Evolutionary conservation across 2,329 filamentous ascomycete species (phyloP).

Genomic region (Verticillium nonalfalfae): DNA sequence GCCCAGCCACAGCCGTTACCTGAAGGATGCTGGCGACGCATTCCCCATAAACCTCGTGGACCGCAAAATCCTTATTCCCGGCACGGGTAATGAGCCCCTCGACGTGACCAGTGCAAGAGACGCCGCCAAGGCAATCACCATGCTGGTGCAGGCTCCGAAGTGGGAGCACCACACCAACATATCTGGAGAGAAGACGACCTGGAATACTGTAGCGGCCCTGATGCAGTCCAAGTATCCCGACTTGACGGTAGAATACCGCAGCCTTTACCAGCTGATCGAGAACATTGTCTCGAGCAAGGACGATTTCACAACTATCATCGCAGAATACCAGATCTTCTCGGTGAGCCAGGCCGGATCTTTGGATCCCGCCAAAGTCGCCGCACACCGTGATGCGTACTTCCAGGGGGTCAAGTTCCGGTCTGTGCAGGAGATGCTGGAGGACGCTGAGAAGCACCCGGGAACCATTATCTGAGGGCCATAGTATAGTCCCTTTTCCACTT

Average conservation of each 20-base stretch:
- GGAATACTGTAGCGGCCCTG: neutral
- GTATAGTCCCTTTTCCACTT: too few relatives aligned
- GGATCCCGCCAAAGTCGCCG: conserved; percentile 5
- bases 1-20: conserved; percentile 4
- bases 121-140: conserved; percentile 4
- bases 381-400: conserved; percentile 7
- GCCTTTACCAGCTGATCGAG: conserved; percentile 3
- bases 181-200: conserved; percentile 7
- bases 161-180: conserved; percentile 8
- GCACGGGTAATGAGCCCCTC: conserved; percentile 3
- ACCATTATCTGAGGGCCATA: neutral
- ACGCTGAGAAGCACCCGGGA: conserved; percentile 1
- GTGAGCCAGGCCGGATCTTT: conserved; percentile 5
- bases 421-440: neutral
- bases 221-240: neutral
- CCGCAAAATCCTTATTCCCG: conserved; percentile 2
- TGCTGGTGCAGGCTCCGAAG: conserved; percentile 2
- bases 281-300: neutral
- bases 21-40: conserved; percentile 5
- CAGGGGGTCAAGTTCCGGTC: conserved; percentile 2
- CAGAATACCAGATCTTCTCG: conserved; percentile 6
- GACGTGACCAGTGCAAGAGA: conserved; percentile 6
- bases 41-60: conserved; percentile 4
- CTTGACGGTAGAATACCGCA: neutral
- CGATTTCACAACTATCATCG: neutral